Evolutionary conservation across 1,284 basidiomycete genomes (phyloP), one percentile per base, ranked within the genome.

Genomic region (Omphalotus olearius): DNA sequence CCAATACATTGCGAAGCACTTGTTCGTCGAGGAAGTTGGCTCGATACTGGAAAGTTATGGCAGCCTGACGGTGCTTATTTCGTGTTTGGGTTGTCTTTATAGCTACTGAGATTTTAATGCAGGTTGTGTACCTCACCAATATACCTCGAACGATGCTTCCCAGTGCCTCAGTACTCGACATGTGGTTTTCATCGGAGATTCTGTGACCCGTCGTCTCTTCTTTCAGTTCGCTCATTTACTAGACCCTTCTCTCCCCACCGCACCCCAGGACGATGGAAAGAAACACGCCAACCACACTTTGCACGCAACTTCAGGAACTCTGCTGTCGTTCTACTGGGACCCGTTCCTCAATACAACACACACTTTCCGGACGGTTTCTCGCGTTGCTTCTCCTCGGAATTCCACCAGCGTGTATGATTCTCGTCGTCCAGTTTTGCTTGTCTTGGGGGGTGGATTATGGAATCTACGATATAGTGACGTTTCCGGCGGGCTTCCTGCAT

Each of bases 401-500:
- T 40, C 44, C 36, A 35, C 42, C 9, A 45, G n/a, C 14, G 26
- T 28, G 6, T 17, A 40, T 18, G 16, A 35, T 28, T 36, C 48
- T 7, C 16, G 39, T 20, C 57, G 59, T 49, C 70, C 86, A 1
- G 81, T 85, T 0, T 68, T 96, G 38, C 75, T 93, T 25, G 85
- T 93, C 7, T 65, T 96, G 17, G 92, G 92, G 16, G 84, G 88
- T 10, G 92, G 93, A 0, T 71, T 95, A 35, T 94, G 92, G 92
- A 92, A 90, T 64, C 76, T 95, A 37, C 83, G 88, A 28, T 84
- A 92, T 64, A 73, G 80, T 1, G 67, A 75, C 36, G 61, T 71
- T 14, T 87, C 88, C 1, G 89, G 88, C 16, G 91, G 90, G 2
- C 72, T 92, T 23, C 69, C 82, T 25, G 75, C 83, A 1, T 95